Conservation (phyloP, 2,329 filamentous ascomycete genomes). For the Sclerotiophoma versabilis region DNA sequence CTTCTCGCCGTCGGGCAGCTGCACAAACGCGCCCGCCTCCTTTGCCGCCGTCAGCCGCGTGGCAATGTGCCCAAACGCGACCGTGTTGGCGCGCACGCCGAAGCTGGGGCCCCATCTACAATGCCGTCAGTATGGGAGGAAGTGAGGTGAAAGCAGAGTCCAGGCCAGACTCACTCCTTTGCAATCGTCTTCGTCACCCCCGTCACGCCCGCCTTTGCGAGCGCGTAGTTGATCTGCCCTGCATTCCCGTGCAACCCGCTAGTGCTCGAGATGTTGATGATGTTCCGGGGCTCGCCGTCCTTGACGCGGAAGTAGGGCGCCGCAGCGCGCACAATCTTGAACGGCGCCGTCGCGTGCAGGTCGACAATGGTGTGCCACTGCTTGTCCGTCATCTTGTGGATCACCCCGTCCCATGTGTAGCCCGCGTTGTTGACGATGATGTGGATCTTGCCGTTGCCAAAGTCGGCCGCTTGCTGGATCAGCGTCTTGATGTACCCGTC, state of each 20-base stretch:
- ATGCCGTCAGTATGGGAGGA: background rate
- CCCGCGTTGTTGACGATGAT: conserved; percentile 92
- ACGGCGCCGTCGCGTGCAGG: conserved; percentile 84
- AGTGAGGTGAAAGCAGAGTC: background rate
- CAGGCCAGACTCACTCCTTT: conserved; percentile 64
- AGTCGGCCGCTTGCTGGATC: conserved; percentile 77
- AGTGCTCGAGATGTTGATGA: conserved; percentile 85
- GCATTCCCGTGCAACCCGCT: conserved; percentile 86
- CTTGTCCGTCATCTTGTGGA: conserved; percentile 90
- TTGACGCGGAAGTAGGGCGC: conserved; percentile 88
- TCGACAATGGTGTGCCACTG: conserved; percentile 90
- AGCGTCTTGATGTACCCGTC: conserved; percentile 73
- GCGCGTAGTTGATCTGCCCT: conserved; percentile 87
- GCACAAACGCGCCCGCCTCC: conserved; percentile 81
- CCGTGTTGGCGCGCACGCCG: conserved; percentile 81
- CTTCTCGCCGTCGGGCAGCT: conserved; percentile 72
- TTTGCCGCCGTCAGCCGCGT: conserved; percentile 84
- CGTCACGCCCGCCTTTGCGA: conserved; percentile 83
- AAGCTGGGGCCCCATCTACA: conserved; percentile 77
- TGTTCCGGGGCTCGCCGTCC: conserved; percentile 77
- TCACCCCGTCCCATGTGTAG: conserved; percentile 91
- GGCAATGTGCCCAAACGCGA: conserved; percentile 83
- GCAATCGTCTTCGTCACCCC: conserved; percentile 89
- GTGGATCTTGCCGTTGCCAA: conserved; percentile 86
- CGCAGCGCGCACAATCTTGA: conserved; percentile 79